Evolutionary conservation across 768 basidiomycete species (phyloP).

Genomic region (Boletus coccyginus): DNA sequence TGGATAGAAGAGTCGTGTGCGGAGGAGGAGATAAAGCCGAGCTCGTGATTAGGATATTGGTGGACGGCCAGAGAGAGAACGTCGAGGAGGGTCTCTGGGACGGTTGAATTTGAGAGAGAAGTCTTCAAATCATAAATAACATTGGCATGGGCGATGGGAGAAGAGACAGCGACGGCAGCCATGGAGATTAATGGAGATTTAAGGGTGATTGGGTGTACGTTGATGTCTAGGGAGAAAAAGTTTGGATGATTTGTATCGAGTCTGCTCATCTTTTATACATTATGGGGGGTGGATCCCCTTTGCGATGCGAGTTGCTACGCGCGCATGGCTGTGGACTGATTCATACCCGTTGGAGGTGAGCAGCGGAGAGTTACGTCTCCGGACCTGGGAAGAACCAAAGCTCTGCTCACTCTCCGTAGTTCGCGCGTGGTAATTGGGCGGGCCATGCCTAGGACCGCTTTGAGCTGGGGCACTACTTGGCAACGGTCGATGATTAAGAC

Average conservation of each 20-base stretch:
- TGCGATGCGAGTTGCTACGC: background rate
- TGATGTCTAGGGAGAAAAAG: background rate
- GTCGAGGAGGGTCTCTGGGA: conserved; percentile 21
- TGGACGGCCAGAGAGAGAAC: conserved; percentile 21
- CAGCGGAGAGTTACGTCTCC: background rate
- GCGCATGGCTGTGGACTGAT: background rate
- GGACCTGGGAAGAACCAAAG: background rate
- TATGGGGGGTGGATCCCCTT: background rate
- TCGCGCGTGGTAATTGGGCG: background rate
- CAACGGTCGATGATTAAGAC: background rate
- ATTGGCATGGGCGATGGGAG: conserved; percentile 6
- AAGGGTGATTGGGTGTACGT: background rate
- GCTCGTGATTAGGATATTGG: conserved; percentile 25
- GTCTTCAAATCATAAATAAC: conserved; percentile 11
- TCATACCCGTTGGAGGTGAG: background rate
- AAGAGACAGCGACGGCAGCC: conserved; percentile 17
- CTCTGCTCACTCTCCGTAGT: conserved; percentile 2
- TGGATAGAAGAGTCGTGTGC: conserved; percentile 30
- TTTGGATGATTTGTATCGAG: background rate
- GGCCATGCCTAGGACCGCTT: conserved; percentile 1
- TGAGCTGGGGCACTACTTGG: background rate
- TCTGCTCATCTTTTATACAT: conserved; percentile 23
- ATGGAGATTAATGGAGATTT: background rate
- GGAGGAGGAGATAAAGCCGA: conserved; percentile 28
- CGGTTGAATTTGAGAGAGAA: conserved; percentile 7